Conservation (phyloP, 1,284 basidiomycete species). For the Spongispora temasekensis region DNA sequence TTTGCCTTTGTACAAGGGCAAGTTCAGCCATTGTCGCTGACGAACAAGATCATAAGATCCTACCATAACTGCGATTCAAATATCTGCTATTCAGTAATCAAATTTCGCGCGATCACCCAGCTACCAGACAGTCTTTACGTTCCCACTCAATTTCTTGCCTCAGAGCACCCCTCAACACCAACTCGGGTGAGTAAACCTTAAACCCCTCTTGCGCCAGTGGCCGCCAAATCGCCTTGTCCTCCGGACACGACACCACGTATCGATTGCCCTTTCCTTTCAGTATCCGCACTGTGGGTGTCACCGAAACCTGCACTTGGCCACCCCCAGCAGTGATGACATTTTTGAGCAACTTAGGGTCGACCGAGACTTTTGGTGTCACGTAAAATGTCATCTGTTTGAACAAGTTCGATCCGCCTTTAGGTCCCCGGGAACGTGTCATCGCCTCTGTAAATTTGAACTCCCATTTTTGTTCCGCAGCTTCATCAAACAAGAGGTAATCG, state of each 20-base stretch:
- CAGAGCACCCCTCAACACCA: conserved; percentile 63
- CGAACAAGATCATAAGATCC: no score
- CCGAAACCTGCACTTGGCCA: conserved; percentile 61
- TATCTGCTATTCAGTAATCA: no score
- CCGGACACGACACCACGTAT: conserved; percentile 62
- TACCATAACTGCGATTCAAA: no score
- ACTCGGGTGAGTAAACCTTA: conserved; percentile 66
- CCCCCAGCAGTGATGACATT: conserved; percentile 67
- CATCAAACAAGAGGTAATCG: conserved; percentile 60
- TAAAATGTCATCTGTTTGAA: conserved; percentile 72
- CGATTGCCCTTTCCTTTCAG: conserved; percentile 51
- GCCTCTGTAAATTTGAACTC: conserved; percentile 62
- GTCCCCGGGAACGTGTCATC: conserved; percentile 52
- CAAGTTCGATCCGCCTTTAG: conserved; percentile 48
- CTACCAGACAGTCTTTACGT: conserved; percentile 33
- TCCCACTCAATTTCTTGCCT: conserved; percentile 69
- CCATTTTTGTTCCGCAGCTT: conserved; percentile 62
- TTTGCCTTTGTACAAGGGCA: no score
- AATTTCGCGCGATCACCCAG: conserved; percentile 12
- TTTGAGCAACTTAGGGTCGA: conserved; percentile 60
- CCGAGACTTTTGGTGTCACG: conserved; percentile 60
- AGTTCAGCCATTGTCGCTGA: no score
- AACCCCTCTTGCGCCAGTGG: conserved; percentile 51
- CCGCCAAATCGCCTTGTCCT: conserved; percentile 63
- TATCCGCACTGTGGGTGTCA: conserved; percentile 53